Evolutionary conservation across 441 rosid genomes (phyloP), one percentile per base, ranked within the genome.

Genomic region (Corymbia calophylla): DNA sequence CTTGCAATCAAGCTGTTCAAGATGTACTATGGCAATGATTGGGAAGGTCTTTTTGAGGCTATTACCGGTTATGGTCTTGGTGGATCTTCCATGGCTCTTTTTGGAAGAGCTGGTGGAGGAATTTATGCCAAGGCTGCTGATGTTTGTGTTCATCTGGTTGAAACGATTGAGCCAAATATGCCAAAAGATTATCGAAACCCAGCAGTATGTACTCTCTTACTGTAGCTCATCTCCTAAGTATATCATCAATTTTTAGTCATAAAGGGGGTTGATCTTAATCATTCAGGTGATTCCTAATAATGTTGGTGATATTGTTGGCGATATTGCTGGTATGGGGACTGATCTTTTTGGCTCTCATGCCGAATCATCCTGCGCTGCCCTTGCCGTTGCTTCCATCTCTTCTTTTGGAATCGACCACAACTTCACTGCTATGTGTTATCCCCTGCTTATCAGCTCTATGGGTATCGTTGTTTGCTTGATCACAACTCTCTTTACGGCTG

Each of bases 21-120:
- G 84, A 8, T 89, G 54, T 89, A 86, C 88, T 89, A 86, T 44
- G 90, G 86, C 15, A n/a, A 89, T 66, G 73, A 89, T 53, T 89
- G 90, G 88, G 90, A 89, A 86, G 90, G 88, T 17, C 90, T 89
- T 62, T 89, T 85, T 68, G 90, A 86, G 84, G 87, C 88, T 32
- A 39, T 89, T 86, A 68, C 88, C 44, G 88, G 90, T 66, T 89
- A 89, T 62, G 90, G 90, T 51, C 90, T 89, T 9, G 90, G 90
- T 66, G 55, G 88, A 27, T 89, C 90, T 8, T 89, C 70, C 55
- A 66, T 89, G 88, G 70, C 90, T 89, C 90, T 89, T 35, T 89
- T 89, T 49, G 90, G 88, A 89, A 86, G 90, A 89, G 86, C 66
- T 6, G 51, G 68, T 35, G 90, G 90, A 51, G 88, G 90, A 25